Conservation (phyloP, 257 asterid species). For the Solanum peruvianum region DNA sequence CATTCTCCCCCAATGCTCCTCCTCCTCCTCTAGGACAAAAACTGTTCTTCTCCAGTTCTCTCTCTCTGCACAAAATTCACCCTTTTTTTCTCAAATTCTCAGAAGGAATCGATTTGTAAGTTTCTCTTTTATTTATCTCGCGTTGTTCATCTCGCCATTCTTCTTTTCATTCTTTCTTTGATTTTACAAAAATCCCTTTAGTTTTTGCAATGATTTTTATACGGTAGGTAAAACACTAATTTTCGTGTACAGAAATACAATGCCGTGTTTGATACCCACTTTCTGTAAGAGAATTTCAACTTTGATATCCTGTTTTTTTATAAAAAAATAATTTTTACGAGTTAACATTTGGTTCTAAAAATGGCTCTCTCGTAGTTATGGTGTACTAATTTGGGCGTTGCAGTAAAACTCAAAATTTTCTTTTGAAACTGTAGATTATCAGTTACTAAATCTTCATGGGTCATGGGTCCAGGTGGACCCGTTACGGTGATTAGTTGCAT, state of each 20-base stretch:
- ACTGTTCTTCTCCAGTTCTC: neutral
- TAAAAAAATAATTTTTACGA: neutral
- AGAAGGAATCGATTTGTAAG: neutral
- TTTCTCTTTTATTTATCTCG: neutral
- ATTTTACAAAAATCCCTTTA: neutral
- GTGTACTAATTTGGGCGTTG: neutral
- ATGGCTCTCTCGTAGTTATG: neutral
- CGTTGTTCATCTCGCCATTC: neutral
- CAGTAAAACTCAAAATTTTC: neutral
- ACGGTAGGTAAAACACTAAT: neutral
- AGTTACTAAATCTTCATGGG: neutral
- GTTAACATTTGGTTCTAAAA: neutral
- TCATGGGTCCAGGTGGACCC: neutral
- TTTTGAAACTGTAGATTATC: neutral
- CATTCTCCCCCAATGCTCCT: neutral
- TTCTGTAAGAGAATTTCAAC: neutral
- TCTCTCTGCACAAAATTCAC: neutral
- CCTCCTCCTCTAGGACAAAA: too few species aligned
- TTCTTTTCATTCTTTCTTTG: neutral
- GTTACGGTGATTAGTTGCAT: neutral
- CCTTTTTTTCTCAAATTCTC: neutral
- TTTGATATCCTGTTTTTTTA: neutral
- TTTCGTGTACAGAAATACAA: neutral
- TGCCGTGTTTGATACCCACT: neutral
- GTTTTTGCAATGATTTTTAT: neutral